Conservation (phyloP, 192 early-diverging fungal genomes). For the Irineochytrium annulatum region DNA sequence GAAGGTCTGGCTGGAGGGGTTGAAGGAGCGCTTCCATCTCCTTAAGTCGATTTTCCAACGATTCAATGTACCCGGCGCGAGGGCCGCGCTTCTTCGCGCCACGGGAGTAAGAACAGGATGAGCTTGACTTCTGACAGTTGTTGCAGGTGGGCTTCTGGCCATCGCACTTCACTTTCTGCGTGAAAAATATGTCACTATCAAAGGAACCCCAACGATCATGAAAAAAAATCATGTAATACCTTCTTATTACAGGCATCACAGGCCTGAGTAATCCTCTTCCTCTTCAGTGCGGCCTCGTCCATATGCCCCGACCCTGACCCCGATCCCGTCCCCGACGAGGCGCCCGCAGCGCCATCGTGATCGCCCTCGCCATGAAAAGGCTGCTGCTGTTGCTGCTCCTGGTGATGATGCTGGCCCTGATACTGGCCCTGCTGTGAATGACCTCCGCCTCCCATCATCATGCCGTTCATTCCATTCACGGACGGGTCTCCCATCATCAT, state of each 20-base stretch:
- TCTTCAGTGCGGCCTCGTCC: constrained; percentile 25
- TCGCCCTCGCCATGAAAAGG: too few relatives aligned
- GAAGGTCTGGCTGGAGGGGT: constrained; percentile 11
- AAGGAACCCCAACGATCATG: not conserved
- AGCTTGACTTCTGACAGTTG: constrained; percentile 67
- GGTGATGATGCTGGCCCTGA: too few relatives aligned
- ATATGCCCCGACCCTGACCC: too few relatives aligned
- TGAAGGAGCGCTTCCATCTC: constrained; percentile 71
- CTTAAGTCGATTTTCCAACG: constrained; percentile 68
- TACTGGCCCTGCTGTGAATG: too few relatives aligned
- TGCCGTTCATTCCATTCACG: too few relatives aligned
- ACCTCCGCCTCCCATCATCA: too few relatives aligned
- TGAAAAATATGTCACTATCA: constrained; percentile 33
- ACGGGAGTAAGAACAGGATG: constrained; percentile 74
- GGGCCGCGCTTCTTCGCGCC: constrained; percentile 86
- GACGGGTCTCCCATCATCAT: too few relatives aligned
- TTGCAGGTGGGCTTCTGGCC: constrained; percentile 75
- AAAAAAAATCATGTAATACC: constrained; percentile 9
- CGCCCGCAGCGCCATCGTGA: too few relatives aligned
- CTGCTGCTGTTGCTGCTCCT: too few relatives aligned
- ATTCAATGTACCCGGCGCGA: constrained; percentile 73
- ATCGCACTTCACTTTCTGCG: constrained; percentile 80
- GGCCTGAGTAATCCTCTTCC: constrained; percentile 65
- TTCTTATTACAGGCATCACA: constrained; percentile 69
- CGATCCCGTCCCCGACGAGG: too few relatives aligned